A percentile compares a stretch with the other conserved stretches of the same genome.
These are phyloP conservation scores for Trichophyton mentagrophytes DNA, from an alignment of 2,329 filamentous ascomycete genomes.

Conservation along the genomic window DNA sequence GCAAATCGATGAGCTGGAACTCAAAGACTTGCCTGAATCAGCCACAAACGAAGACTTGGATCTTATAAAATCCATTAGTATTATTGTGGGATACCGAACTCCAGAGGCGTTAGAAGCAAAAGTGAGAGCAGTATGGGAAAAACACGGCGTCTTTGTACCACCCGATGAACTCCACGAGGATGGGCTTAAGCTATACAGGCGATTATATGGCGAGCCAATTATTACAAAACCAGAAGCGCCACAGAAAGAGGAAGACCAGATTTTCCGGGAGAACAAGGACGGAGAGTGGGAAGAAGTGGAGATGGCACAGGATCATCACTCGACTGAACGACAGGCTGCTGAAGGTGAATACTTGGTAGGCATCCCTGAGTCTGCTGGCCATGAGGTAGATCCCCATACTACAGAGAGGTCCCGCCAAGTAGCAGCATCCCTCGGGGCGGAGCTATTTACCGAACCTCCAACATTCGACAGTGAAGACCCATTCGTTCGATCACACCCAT, in stretches of 20 bases:
- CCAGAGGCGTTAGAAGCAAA: conserved; percentile 23
- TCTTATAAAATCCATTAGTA: conserved; percentile 19
- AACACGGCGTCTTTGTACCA: conserved; percentile 66
- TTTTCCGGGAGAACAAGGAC: conserved; percentile 28
- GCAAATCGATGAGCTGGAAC: conserved; percentile 24
- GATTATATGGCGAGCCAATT: conserved; percentile 63
- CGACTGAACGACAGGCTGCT: background rate
- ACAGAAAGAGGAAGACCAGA: conserved; percentile 21
- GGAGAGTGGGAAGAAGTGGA: conserved; percentile 28
- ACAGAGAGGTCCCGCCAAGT: conserved; percentile 2
- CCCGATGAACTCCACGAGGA: conserved; percentile 54
- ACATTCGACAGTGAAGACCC: conserved; percentile 31
- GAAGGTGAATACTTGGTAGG: background rate
- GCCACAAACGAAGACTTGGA: conserved; percentile 18
- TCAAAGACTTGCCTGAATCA: conserved; percentile 18
- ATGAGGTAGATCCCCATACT: background rate
- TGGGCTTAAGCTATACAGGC: conserved; percentile 63
- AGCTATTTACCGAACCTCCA: conserved; percentile 26
- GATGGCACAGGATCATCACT: background rate
- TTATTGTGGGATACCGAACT: conserved; percentile 22
- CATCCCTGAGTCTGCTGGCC: background rate
- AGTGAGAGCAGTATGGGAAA: conserved; percentile 58
- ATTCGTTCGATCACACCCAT: conserved; percentile 53
- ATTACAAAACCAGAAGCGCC: conserved; percentile 8
- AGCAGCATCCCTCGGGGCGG: conserved; percentile 6